phyloP scores from a whole-genome alignment of 2,329 filamentous ascomycete genomes.

The Cladosporium cucumerinum region DNA sequence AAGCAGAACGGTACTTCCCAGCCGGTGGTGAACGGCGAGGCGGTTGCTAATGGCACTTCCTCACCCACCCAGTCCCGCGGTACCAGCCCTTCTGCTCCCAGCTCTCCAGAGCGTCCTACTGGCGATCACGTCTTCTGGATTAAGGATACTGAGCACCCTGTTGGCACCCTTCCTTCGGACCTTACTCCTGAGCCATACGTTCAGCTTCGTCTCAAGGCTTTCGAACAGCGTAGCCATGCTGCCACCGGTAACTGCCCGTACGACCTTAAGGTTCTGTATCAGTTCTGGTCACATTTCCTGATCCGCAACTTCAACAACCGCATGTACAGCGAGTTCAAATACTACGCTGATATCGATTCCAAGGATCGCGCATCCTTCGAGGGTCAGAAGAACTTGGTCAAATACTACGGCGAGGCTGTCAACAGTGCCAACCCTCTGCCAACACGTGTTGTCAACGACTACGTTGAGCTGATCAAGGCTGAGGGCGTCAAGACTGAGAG shows the following conservation, averaged over 20 bases:
- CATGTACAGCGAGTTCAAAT: slow-evolving; percentile 74
- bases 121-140: slow-evolving; percentile 46
- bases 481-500: slow-evolving; percentile 42
- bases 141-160: slow-evolving; percentile 46
- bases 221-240: slow-evolving; percentile 47
- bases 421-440: slow-evolving; percentile 51
- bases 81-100: slow-evolving; percentile 16
- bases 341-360: slow-evolving; percentile 63
- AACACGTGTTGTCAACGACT: slow-evolving; percentile 53
- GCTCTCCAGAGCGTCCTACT: slow-evolving; percentile 18
- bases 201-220: slow-evolving; percentile 48
- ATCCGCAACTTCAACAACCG: slow-evolving; percentile 68
- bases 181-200: slow-evolving; percentile 49
- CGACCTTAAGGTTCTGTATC: slow-evolving; percentile 66
- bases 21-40: slow-evolving; percentile 36
- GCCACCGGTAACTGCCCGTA: slow-evolving; percentile 47
- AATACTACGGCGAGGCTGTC: slow-evolving; percentile 61
- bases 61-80: slow-evolving; percentile 4
- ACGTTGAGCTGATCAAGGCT: slow-evolving; percentile 52
- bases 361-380: slow-evolving; percentile 48
- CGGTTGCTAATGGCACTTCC: slow-evolving; percentile 24
- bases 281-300: slow-evolving; percentile 72
- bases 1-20: slow-evolving; percentile 39
- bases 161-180: slow-evolving; percentile 43
- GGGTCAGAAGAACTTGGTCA: slow-evolving; percentile 62